Evolutionary conservation across 495 filamentous ascomycete species (phyloP).

Genomic region (Podospora anserina): DNA sequence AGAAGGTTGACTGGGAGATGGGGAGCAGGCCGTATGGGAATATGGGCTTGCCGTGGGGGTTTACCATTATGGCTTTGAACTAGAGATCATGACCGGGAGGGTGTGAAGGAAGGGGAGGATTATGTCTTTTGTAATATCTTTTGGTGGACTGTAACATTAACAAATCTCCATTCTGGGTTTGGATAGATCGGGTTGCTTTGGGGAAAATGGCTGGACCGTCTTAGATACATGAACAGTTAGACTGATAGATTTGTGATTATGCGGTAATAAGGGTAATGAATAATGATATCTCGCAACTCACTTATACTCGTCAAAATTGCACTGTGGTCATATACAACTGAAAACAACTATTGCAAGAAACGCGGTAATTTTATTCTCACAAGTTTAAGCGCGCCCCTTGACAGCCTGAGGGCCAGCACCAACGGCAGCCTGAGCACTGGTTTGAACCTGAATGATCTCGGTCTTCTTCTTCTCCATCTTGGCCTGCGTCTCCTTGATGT

Average conservation of each 20-base stretch:
- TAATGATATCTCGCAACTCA: slow-evolving; percentile 2
- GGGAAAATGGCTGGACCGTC: neutral
- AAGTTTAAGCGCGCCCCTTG: slow-evolving; percentile 13
- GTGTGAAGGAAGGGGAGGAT: neutral
- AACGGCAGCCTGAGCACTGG: slow-evolving; percentile 36
- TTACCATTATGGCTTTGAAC: slow-evolving; percentile 38
- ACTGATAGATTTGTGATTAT: neutral
- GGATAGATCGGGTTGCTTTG: slow-evolving; percentile 26
- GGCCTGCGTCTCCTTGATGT: slow-evolving; percentile 74
- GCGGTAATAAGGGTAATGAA: slow-evolving; percentile 1
- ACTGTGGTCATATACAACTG: no score
- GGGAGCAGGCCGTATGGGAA: slow-evolving; percentile 29
- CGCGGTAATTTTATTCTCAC: neutral
- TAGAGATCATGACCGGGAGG: slow-evolving; percentile 5
- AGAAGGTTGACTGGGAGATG: slow-evolving; percentile 26
- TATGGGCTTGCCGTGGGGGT: slow-evolving; percentile 37
- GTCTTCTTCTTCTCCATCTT: slow-evolving; percentile 76
- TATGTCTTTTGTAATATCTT: neutral
- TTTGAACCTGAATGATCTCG: slow-evolving; percentile 49
- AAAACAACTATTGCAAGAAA: no score
- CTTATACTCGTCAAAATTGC: neutral
- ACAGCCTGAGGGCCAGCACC: slow-evolving; percentile 20
- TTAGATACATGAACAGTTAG: slow-evolving; percentile 8
- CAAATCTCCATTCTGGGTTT: slow-evolving; percentile 21
- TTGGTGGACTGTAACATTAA: slow-evolving; percentile 14